phyloP scores from a whole-genome alignment of 2,329 filamentous ascomycete species.

The Septoria linicola region DNA sequence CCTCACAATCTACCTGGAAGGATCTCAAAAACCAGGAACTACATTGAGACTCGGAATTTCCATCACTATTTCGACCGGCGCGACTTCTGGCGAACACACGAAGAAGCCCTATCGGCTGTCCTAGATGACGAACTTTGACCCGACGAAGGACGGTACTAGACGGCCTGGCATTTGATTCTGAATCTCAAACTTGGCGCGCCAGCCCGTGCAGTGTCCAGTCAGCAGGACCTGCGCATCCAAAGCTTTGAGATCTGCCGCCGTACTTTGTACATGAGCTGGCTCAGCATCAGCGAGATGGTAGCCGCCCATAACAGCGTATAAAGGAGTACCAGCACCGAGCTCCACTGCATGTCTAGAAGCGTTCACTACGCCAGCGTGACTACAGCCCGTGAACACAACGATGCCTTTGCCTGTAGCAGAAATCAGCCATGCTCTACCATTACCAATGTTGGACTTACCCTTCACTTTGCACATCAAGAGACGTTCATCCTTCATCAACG shows the following conservation, averaged over 20 bases:
- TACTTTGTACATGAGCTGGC: constrained; percentile 23
- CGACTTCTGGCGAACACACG: no score
- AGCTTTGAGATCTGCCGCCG: constrained; percentile 27
- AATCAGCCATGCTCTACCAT: no score
- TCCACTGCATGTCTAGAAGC: constrained; percentile 27
- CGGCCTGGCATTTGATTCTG: constrained; percentile 30
- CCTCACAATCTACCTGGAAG: no score
- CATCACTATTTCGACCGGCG: no score
- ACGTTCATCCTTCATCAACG: constrained; percentile 28
- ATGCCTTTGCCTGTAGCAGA: constrained; percentile 29
- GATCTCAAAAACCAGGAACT: no score
- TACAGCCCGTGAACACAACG: constrained; percentile 34
- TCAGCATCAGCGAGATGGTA: constrained; percentile 34
- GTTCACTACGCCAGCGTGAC: constrained; percentile 34
- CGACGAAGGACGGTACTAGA: constrained; percentile 33
- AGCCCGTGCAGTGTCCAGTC: constrained; percentile 33
- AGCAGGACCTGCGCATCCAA: constrained; percentile 28
- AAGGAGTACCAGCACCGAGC: constrained; percentile 25
- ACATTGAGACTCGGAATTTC: no score
- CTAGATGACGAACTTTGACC: constrained; percentile 25
- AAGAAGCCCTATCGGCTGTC: background rate
- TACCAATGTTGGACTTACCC: no score
- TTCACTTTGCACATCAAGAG: constrained; percentile 35
- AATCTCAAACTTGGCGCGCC: constrained; percentile 34
- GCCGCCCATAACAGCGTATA: constrained; percentile 35